A percentile compares a stretch with the other conserved stretches of the same genome.
Evolutionary conservation across 352 stramenopile genomes (phyloP).

Genomic region (Globisporangium iwayamae): DNA sequence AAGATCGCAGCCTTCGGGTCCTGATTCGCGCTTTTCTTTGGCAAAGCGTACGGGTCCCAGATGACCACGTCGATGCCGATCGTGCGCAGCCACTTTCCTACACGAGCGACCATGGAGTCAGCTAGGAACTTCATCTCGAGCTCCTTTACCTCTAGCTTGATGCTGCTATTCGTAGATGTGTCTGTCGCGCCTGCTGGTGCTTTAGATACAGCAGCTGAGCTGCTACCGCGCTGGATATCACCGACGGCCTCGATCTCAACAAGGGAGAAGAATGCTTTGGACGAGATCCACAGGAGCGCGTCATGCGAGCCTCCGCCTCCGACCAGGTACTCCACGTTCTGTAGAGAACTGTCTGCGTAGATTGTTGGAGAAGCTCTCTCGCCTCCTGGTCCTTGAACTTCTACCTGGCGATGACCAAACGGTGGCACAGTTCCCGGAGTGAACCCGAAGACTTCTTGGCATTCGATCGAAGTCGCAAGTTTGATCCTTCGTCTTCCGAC

Average conservation of each 20-base stretch:
- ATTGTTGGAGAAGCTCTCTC: slow-evolving; percentile 13
- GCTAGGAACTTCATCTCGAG: slow-evolving; percentile 51
- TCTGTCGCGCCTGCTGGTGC: not conserved
- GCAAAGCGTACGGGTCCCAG: slow-evolving; percentile 47
- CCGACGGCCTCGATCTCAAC: slow-evolving; percentile 31
- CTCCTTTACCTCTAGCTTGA: not conserved
- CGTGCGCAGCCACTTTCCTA: slow-evolving; percentile 70
- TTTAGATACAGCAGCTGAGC: slow-evolving; percentile 15
- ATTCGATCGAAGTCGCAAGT: slow-evolving; percentile 58
- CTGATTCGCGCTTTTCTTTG: slow-evolving; percentile 26
- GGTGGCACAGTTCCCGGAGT: slow-evolving; percentile 58
- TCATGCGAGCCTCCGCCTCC: slow-evolving; percentile 43
- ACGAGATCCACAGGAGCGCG: slow-evolving; percentile 37
- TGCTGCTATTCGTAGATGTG: not conserved
- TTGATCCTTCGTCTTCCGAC: slow-evolving; percentile 66
- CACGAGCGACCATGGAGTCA: slow-evolving; percentile 68
- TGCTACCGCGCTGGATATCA: slow-evolving; percentile 41
- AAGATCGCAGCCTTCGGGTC: slow-evolving; percentile 52
- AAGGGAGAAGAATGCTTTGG: slow-evolving; percentile 39
- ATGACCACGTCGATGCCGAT: slow-evolving; percentile 71
- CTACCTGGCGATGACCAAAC: slow-evolving; percentile 36
- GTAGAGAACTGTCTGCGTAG: slow-evolving; percentile 40
- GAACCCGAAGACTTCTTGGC: slow-evolving; percentile 58
- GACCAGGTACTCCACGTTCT: slow-evolving; percentile 34
- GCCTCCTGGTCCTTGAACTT: not conserved